Percentiles rank a stretch among this genome's conserved stretches.
These are phyloP conservation scores for Trichosanthes cucumerina DNA, from an alignment of 306 rosid genomes.

Conservation along the genomic window DNA sequence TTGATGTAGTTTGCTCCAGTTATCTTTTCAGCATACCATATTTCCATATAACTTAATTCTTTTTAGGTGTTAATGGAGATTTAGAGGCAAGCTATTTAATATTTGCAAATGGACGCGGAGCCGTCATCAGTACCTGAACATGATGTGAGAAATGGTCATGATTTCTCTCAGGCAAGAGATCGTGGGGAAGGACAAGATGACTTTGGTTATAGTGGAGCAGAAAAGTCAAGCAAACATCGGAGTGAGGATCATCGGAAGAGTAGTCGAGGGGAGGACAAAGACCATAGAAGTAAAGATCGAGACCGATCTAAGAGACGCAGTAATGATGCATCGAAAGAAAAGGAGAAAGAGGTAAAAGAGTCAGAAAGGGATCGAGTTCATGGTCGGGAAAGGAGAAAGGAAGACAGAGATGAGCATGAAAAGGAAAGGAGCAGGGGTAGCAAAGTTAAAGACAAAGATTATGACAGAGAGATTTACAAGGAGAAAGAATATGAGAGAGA, in stretches of 20 bases:
- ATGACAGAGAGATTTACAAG: constrained; percentile 54
- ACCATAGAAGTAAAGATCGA: constrained; percentile 50
- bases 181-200: constrained; percentile 24
- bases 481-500: constrained; percentile 60
- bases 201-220: constrained; percentile 31
- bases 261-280: constrained; percentile 57
- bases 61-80: neutral
- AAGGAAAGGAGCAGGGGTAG: constrained; percentile 54
- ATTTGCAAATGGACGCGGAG: constrained; percentile 41
- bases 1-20: neutral
- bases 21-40: neutral
- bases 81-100: neutral
- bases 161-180: too few species aligned
- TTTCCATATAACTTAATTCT: neutral
- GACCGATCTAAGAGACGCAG: constrained; percentile 38
- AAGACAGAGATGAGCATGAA: constrained; percentile 60
- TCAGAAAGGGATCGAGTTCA: constrained; percentile 40
- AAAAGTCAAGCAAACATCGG: constrained; percentile 46
- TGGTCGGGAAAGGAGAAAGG: constrained; percentile 56
- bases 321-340: constrained; percentile 40
- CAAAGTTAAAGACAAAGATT: constrained; percentile 58
- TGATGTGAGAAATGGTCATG: constrained; percentile 35
- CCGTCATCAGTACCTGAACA: constrained; percentile 27
- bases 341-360: constrained; percentile 40
- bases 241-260: constrained; percentile 73